These are phyloP conservation scores for Jimgerdemannia lactiflua DNA, from an alignment of 192 early-diverging fungal genomes.

Conservation along the genomic window DNA sequence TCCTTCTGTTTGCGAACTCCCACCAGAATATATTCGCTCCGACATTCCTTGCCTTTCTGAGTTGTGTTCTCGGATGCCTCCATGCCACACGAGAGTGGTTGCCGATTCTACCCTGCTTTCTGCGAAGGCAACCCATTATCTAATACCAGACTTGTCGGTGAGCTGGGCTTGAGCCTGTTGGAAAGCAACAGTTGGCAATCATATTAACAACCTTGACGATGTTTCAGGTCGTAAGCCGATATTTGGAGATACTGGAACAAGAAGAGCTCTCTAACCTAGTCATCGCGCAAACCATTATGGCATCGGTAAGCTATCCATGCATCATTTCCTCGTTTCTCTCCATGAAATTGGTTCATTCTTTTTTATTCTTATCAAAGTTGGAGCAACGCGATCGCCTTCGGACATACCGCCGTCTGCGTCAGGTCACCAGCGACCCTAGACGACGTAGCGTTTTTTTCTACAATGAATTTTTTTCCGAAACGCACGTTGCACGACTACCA, in stretches of 20 bases:
- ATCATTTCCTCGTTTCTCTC: neutral
- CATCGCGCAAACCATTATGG: constrained; percentile 61
- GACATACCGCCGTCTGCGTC: constrained; percentile 60
- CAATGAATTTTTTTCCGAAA: constrained; percentile 61
- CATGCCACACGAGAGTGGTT: constrained; percentile 26
- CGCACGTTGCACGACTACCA: constrained; percentile 26
- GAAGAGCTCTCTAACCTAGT: constrained; percentile 63
- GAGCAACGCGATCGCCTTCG: constrained; percentile 59
- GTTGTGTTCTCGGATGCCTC: constrained; percentile 30
- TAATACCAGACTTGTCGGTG: constrained; percentile 55
- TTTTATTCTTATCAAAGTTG: constrained; percentile 28
- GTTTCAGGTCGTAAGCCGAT: constrained; percentile 46
- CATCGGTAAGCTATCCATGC: constrained; percentile 35
- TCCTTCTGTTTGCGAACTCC: neutral
- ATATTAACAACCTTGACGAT: neutral
- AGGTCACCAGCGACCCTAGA: constrained; percentile 51
- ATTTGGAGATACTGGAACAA: constrained; percentile 67
- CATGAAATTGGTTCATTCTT: neutral
- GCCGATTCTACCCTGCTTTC: constrained; percentile 35
- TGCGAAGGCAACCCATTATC: constrained; percentile 32
- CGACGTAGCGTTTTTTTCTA: constrained; percentile 62
- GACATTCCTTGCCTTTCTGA: constrained; percentile 57
- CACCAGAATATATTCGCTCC: constrained; percentile 49
- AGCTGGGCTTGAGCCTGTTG: neutral
- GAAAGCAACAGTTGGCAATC: too few species aligned